Conservation (phyloP, 345 rosid genomes). For the Aquilaria sinensis region DNA sequence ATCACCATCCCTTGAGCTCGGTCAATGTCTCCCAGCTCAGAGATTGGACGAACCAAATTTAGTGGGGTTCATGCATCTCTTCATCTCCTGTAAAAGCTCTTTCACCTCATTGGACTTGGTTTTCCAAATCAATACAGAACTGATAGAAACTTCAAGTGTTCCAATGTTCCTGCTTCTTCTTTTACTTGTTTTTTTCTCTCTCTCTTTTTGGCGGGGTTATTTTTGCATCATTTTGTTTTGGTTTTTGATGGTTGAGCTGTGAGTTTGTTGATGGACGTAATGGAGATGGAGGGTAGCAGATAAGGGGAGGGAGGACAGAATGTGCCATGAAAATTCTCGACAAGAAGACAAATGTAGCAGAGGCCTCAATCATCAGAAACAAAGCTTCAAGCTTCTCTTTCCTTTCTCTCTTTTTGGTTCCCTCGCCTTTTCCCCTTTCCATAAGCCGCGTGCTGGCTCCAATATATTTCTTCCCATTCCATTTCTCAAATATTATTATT, state of each 20-base stretch:
- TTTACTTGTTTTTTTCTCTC: no score
- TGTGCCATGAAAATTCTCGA: constrained; percentile 38
- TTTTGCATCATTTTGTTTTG: no score
- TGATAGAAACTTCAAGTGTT: no score
- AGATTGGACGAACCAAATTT: constrained; percentile 18
- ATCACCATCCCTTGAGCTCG: not conserved
- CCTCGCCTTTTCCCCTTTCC: constrained; percentile 22
- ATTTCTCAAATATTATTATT: constrained; percentile 9
- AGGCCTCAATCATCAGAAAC: constrained; percentile 20
- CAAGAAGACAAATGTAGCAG: constrained; percentile 45
- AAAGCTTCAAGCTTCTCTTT: constrained; percentile 20
- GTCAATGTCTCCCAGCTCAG: constrained; percentile 12
- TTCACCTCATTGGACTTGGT: no score
- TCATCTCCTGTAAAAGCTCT: no score
- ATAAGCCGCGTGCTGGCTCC: constrained; percentile 30
- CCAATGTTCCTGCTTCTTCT: no score
- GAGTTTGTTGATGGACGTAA: not conserved
- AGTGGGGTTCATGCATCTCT: not conserved
- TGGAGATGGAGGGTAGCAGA: constrained; percentile 3
- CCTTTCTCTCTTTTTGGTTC: constrained; percentile 14
- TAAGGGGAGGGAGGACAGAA: constrained; percentile 9
- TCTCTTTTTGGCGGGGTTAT: no score
- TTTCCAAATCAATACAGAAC: no score
- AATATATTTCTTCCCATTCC: constrained; percentile 23
- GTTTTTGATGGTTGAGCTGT: no score